phyloP scores from a whole-genome alignment of 352 stramenopile species.

The Plasmopara viticola region DNA sequence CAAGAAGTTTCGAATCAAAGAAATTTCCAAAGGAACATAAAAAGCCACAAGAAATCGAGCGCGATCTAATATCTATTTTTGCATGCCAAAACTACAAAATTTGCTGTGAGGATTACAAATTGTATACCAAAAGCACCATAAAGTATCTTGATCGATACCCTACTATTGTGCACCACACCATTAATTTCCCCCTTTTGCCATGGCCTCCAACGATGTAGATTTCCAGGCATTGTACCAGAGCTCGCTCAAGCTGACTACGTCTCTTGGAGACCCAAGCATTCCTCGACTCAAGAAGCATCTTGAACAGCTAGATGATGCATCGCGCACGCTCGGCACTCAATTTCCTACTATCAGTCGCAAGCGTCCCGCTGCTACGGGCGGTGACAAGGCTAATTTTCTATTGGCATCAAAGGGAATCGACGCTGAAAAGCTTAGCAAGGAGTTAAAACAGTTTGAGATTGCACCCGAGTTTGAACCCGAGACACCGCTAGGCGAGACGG shows the following conservation, averaged over 20 bases:
- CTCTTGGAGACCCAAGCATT: constrained; percentile 66
- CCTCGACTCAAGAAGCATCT: constrained; percentile 72
- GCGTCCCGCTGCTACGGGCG: constrained; percentile 27
- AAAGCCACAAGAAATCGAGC: too few relatives aligned
- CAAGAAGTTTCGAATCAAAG: too few relatives aligned
- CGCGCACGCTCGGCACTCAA: constrained; percentile 37
- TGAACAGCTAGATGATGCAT: constrained; percentile 75
- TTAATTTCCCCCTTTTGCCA: constrained; percentile 17
- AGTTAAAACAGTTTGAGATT: constrained; percentile 75
- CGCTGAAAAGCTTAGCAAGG: constrained; percentile 80
- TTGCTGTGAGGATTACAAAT: too few relatives aligned
- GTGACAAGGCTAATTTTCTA: constrained; percentile 80
- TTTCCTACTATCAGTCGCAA: constrained; percentile 36
- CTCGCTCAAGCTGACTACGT: constrained; percentile 80
- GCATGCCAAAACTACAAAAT: too few relatives aligned
- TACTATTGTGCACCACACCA: constrained; percentile 3
- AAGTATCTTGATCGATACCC: too few relatives aligned
- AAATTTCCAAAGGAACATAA: too few relatives aligned
- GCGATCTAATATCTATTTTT: too few relatives aligned
- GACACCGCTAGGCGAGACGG: constrained; percentile 75
- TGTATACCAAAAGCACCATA: too few relatives aligned
- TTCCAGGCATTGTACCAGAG: constrained; percentile 85
- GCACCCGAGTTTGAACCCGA: constrained; percentile 69
- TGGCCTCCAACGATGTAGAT: constrained; percentile 57
- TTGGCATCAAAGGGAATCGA: constrained; percentile 81